Base-by-base conservation (phyloP, 805 yeast species). In the Lipomyces sp. region DNA sequence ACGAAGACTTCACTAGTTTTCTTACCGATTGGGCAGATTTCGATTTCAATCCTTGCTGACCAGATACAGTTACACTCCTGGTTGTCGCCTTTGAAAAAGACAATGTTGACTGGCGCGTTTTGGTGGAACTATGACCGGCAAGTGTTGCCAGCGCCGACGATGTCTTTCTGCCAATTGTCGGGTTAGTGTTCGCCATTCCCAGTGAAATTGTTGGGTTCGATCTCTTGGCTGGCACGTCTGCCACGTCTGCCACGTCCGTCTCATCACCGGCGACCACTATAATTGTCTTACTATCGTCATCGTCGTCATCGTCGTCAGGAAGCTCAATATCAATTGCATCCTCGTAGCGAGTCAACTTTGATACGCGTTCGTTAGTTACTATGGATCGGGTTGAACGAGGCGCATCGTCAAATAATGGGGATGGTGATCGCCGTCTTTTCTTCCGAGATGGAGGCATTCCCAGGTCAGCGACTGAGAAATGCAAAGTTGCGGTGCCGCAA, bases 301-400 rank as follows among this genome's bases (percentile, higher is more conserved):
- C 33, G 8, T 50, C 54, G 54, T 51, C 54, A 7, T 51, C 54
- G 15, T 51, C 54, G 53, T 48, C 29, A 34, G 15, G 54, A 51
- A 51, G 29, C 34, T 24, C 54, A 15, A 51, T 29, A 11, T 29
- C 34, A 51, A 32, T 29, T 10, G 24, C 34, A 32, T 7, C 34
- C 1, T 42, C 8, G 24, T 24, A 18, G 48, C 24, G 48, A 15
- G 24, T 4, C 7, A 24, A n/a, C n/a, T 42, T 15, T 18, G 24
- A 4, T 42, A 24, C 48, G 24, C 24, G 48, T 24, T 42, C n/a
- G 48, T 18, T 5, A n/a, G 48, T 15, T 42, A 24, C 48, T 42
- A 18, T 18, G n/a, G 48, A n/a, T 42, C 29, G 48, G 15, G 24
- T 42, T 24, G 18, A 6, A 15, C 24, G 29, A 7, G 48, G 48